These are phyloP conservation scores for Caryopteris hybrid DNA, from an alignment of 305 asterid genomes.

Conservation along the genomic window DNA sequence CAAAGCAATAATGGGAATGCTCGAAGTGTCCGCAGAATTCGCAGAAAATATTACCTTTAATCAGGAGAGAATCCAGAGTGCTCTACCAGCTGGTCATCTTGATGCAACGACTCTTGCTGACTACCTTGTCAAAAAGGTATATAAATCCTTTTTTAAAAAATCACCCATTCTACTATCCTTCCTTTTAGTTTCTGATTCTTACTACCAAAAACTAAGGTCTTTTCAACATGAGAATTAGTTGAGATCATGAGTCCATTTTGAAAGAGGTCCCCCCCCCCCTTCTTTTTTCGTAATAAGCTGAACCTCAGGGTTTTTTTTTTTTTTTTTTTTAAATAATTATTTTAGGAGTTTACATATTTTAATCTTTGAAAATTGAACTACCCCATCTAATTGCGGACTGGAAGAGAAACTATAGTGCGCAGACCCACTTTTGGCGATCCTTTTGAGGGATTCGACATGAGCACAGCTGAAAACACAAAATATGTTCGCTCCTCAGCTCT, in stretches of 20 bases:
- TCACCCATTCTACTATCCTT: neutral
- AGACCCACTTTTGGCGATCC: neutral
- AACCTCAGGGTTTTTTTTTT: neutral
- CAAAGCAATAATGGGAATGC: conserved; percentile 89
- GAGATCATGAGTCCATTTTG: neutral
- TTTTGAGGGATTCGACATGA: neutral
- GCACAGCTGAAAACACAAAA: neutral
- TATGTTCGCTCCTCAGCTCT: neutral
- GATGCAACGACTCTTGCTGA: conserved; percentile 97
- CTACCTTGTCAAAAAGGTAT: conserved; percentile 94
- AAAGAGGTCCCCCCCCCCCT: too few relatives aligned
- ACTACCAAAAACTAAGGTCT: neutral
- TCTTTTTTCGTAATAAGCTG: too few relatives aligned
- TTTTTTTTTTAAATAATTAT: neutral
- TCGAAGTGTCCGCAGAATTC: conserved; percentile 93
- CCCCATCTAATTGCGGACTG: neutral
- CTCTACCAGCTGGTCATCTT: conserved; percentile 97
- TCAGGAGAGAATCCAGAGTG: conserved; percentile 50
- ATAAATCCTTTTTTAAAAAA: neutral
- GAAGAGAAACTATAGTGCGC: neutral
- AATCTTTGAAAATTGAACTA: neutral
- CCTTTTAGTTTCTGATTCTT: neutral
- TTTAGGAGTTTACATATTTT: too few relatives aligned
- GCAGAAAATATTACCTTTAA: conserved; percentile 78
- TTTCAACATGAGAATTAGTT: neutral